These are phyloP conservation scores for Blastobotrys apis DNA, from an alignment of 1,139 yeast species.

Conservation along the genomic window DNA sequence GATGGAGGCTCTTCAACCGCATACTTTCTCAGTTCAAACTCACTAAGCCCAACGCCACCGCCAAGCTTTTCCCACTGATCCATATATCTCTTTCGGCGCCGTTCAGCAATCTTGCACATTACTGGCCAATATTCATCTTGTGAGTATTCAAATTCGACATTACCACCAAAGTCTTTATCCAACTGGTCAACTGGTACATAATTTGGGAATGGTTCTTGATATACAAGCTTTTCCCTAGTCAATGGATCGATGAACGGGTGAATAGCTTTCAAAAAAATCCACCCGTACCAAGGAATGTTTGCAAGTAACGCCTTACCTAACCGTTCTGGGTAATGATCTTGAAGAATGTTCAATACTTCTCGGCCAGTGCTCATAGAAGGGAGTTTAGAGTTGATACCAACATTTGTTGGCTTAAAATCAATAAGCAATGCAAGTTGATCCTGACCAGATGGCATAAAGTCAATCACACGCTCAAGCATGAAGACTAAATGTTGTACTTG, in stretches of 20 bases:
- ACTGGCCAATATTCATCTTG: conserved; percentile 81
- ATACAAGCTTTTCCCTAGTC: conserved; percentile 86
- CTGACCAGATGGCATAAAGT: conserved; percentile 94
- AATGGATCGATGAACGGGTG: conserved; percentile 94
- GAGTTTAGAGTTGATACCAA: conserved; percentile 56
- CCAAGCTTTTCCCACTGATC: conserved; percentile 66
- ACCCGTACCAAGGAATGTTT: conserved; percentile 89
- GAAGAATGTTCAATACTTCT: conserved; percentile 80
- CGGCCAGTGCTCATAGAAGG: conserved; percentile 81
- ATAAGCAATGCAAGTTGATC: conserved; percentile 80
- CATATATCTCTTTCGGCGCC: conserved; percentile 53
- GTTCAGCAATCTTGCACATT: conserved; percentile 54
- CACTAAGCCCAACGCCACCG: conserved; percentile 71
- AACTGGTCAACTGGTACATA: conserved; percentile 79
- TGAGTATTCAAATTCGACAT: conserved; percentile 72
- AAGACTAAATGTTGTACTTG: conserved; percentile 92
- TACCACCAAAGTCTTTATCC: conserved; percentile 80
- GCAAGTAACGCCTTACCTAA: conserved; percentile 86
- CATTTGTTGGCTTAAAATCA: conserved; percentile 71
- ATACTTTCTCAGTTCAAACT: conserved; percentile 59
- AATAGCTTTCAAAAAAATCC: conserved; percentile 82
- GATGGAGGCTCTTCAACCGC: not conserved
- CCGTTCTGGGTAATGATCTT: conserved; percentile 94
- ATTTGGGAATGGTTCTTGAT: conserved; percentile 79
- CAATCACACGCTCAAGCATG: conserved; percentile 85